These are phyloP conservation scores for Coix lacrymajobi DNA, from an alignment of 176 grass and related monocot genomes.

Conservation along the genomic window DNA sequence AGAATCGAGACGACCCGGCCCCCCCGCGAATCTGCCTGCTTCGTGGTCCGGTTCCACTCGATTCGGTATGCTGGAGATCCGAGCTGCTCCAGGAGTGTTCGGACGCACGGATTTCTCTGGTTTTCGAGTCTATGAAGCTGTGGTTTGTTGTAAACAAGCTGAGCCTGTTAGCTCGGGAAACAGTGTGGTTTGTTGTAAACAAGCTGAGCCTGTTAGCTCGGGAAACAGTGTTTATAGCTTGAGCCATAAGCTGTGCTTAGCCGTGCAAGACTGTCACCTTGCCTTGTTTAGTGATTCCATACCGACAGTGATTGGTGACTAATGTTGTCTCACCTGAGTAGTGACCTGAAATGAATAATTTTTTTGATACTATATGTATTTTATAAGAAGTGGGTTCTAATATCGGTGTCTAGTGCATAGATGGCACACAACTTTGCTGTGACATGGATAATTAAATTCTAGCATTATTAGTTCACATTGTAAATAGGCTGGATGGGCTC, in stretches of 20 bases:
- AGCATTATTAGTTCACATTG: neutral
- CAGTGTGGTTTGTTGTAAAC: neutral
- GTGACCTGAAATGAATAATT: neutral
- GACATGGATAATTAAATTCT: neutral
- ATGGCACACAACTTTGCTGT: neutral
- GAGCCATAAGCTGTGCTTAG: neutral
- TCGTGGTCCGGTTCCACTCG: constrained; percentile 3
- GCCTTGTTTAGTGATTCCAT: neutral
- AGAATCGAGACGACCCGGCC: constrained; percentile 30
- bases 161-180: neutral
- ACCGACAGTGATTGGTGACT: neutral
- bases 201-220: neutral
- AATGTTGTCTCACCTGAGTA: neutral
- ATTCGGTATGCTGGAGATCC: constrained; percentile 11
- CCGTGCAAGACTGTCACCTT: neutral
- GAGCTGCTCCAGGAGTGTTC: neutral
- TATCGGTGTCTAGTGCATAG: neutral
- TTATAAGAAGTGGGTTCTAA: neutral
- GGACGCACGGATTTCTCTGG: neutral
- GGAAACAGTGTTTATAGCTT: neutral
- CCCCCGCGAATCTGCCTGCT: constrained; percentile 12
- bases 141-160: constrained; percentile 2
- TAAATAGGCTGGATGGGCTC: neutral
- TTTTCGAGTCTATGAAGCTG: neutral
- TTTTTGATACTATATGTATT: neutral